Evolutionary conservation across 257 asterid genomes (phyloP), one percentile per base, ranked within the genome.

Genomic region (Datura wrightii): DNA sequence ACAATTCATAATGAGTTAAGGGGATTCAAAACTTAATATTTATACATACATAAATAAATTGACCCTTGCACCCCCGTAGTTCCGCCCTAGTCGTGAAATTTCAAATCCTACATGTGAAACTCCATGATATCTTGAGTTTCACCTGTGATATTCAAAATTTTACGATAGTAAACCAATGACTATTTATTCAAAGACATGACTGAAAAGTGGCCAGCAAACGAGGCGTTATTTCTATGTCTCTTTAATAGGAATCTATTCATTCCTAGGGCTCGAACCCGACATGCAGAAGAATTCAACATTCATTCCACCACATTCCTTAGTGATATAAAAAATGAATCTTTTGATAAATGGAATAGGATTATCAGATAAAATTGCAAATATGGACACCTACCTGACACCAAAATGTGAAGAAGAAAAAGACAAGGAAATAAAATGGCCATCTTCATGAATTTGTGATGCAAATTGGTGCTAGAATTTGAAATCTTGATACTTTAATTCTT

Each of bases 351-450:
- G n/a, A 54, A 39, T 39, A 46, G 50, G 5, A 48, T 50, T 24
- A 74, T 74, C 2, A 50, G 14, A 70, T 41, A 70, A 70, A 41
- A 8, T 42, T 44, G 13, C 6, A 71, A 44, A 50, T 31, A 76
- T 76, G 13, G 14, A 50, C n/a, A 76, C 34, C 3, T 15, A 76
- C 82, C 5, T 76, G 63, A 76, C 4, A 76, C 3, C 50, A 76
- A 52, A 14, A 76, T 14, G 63, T 52, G 62, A 76, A 62, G 82
- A 76, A 76, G 63, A 52, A 52, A 31, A 76, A 31, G 48, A 34
- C 8, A 50, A 0, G 62, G 63, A 76, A 76, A 31, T 15, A 52
- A 76, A 14, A 13, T 76, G 31, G 31, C 15, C 82, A 31, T 76
- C 14, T 39, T 72, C 79, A 18, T 71, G 58, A 59, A 37, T 7